Evolutionary conservation across 2,329 filamentous ascomycete species (phyloP).

Genomic region (Hymenoscyphus linearis): DNA sequence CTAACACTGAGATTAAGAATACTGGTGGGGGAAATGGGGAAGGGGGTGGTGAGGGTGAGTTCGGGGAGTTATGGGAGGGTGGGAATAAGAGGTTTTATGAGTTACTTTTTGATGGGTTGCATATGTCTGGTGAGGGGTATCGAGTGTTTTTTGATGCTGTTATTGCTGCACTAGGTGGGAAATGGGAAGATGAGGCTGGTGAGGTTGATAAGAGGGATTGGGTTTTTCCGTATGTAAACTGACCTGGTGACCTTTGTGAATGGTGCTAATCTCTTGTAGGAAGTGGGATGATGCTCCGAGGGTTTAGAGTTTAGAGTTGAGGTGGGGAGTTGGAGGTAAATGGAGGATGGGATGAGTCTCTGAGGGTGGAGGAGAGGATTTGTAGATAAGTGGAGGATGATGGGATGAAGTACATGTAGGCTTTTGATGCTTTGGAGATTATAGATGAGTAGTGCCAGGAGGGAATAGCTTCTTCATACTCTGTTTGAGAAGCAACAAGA

Average conservation of each 20-base stretch:
- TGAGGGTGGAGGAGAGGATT: not conserved
- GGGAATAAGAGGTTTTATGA: conserved; percentile 17
- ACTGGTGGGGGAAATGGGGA: too few species aligned
- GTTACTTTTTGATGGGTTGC: conserved; percentile 28
- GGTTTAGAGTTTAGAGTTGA: not conserved
- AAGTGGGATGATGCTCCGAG: conserved; percentile 7
- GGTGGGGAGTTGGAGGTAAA: too few species aligned
- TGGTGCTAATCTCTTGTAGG: not conserved
- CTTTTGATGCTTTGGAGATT: too few species aligned
- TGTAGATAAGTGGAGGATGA: too few species aligned
- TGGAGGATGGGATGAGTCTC: not conserved
- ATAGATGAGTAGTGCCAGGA: too few species aligned
- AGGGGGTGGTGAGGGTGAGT: not conserved
- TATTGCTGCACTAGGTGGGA: conserved; percentile 19
- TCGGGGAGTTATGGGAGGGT: conserved; percentile 18
- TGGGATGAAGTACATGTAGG: too few species aligned
- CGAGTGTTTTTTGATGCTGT: conserved; percentile 26
- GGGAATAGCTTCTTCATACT: too few species aligned
- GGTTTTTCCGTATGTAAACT: conserved; percentile 26
- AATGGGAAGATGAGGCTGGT: conserved; percentile 23
- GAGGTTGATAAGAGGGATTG: conserved; percentile 17
- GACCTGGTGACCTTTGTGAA: not conserved
- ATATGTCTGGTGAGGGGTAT: conserved; percentile 30
- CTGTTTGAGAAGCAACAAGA: too few species aligned
- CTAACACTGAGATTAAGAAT: conserved; percentile 2